Base-by-base conservation (phyloP, 306 rosid species). In the Pyrus bretschneideri region DNA sequence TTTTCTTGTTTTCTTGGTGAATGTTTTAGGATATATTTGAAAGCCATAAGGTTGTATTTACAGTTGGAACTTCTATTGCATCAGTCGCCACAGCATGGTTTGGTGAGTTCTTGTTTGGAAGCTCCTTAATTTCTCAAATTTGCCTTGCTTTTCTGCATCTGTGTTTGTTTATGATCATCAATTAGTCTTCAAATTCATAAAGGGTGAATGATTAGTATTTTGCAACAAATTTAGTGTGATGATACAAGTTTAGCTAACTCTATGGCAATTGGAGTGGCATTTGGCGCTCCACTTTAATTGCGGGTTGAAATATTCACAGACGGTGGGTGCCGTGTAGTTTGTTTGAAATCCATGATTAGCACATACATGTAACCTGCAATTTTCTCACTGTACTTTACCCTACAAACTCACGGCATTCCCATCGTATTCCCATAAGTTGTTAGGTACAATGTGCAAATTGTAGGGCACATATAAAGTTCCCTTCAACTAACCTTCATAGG, bases 81-180 rank as follows among this genome's bases (percentile, higher is more conserved):
- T 95, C 99, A 68, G 91, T 95, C 52, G 92, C 92, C 31, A 95
- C 97, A 12, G 97, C 99, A 49, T 86, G 88, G 84, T 10, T 86
- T 63, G 99, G 99, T 95, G 60, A 73, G 85, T 88, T 76, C 5
- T 30, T 62, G 49, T 21, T 57, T 35, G 33, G 15, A 8, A 1
- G 3, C 51, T 25, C 22, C 76, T 21, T 61, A 11, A 42, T 84
- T 49, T 27, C 6, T 74, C 7, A 29, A 70, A 55, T 17, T 12
- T 18, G 17, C 67, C 3, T 54, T 45, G 4, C 35, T 9, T 19
- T 72, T 51, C 46, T 22, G 30, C 46, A 13, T 58, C 30, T 44
- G 6, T 67, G 11, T 42, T 73, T 61, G 62, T 67, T 46, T 76
- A 3, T 59, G 49, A 68, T 58, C 62, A 58, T 4, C 62, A 11